Percentiles rank a stretch among this genome's conserved stretches.
These are phyloP conservation scores for Plasmodium coatneyi DNA, from an alignment of 169 alveolate species.

Conservation along the genomic window DNA sequence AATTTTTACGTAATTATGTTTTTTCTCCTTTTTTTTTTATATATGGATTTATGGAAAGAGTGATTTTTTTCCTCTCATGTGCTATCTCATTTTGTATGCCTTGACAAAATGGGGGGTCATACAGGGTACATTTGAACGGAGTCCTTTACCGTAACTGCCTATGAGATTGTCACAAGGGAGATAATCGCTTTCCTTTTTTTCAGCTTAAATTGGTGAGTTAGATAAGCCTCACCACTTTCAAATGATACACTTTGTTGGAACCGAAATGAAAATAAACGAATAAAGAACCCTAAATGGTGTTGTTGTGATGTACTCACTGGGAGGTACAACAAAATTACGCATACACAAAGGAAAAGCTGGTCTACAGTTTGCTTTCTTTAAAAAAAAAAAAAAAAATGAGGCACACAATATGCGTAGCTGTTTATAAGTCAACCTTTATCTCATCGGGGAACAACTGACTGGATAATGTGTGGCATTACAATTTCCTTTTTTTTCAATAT, in stretches of 20 bases:
- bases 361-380: neutral
- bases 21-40: no score
- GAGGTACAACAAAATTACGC: neutral
- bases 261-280: neutral
- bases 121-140: neutral
- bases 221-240: neutral
- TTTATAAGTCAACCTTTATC: neutral
- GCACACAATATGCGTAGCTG: neutral
- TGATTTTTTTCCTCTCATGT: neutral
- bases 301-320: neutral
- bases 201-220: neutral
- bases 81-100: neutral
- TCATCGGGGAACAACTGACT: neutral
- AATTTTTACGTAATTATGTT: no score
- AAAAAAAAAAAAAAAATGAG: neutral
- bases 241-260: neutral
- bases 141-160: neutral
- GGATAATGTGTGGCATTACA: neutral
- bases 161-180: neutral
- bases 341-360: neutral
- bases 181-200: neutral
- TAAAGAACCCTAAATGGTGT: neutral
- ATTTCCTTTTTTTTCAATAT: neutral
- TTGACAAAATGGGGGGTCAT: neutral
- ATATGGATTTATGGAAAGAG: neutral